Conservation (phyloP, 805 yeast species). For the Yarrowia sp. region DNA sequence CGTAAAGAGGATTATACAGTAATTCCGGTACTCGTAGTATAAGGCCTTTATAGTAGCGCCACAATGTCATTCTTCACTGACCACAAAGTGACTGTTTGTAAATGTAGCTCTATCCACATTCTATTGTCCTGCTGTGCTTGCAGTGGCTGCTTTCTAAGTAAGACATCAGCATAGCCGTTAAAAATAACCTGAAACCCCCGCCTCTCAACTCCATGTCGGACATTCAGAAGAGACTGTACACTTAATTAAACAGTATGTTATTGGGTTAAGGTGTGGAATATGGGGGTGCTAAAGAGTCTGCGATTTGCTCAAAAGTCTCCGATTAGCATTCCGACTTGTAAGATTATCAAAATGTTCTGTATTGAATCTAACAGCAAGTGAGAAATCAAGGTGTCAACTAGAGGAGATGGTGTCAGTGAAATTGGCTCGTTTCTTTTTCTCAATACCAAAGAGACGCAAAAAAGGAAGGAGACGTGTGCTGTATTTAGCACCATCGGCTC, state of each 20-base stretch:
- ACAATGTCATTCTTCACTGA: too few relatives aligned
- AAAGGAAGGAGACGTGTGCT: background rate
- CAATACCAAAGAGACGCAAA: background rate
- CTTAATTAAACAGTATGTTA: background rate
- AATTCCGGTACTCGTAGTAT: too few relatives aligned
- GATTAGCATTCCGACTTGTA: too few relatives aligned
- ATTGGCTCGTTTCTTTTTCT: background rate
- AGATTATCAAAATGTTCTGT: too few relatives aligned
- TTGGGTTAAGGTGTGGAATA: background rate
- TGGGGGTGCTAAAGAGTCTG: background rate
- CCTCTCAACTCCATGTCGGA: background rate
- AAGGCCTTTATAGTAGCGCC: too few relatives aligned
- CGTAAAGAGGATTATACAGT: background rate
- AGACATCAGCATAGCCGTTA: background rate
- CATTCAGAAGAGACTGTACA: background rate
- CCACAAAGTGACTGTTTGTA: too few relatives aligned
- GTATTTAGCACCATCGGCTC: background rate
- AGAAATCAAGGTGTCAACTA: background rate
- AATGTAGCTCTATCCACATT: too few relatives aligned
- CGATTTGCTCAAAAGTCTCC: too few relatives aligned
- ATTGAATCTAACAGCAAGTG: background rate
- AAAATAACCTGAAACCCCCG: constrained; percentile 5
- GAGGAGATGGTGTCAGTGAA: background rate
- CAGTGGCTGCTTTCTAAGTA: background rate
- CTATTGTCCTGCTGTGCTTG: too few relatives aligned